These are phyloP conservation scores for Spiraea crenata DNA, from an alignment of 331 rosid species.

Conservation along the genomic window DNA sequence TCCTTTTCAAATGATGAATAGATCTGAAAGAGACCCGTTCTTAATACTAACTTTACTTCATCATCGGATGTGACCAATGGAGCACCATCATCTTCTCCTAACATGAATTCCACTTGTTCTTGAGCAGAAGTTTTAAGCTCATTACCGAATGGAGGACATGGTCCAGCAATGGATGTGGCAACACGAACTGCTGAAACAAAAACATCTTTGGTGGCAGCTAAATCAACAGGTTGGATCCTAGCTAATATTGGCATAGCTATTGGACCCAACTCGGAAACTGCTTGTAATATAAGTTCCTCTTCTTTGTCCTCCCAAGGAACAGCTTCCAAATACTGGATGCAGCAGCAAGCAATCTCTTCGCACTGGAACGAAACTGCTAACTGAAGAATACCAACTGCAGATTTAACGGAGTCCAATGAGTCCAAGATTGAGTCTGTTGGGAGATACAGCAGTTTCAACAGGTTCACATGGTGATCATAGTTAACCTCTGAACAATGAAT, in stretches of 20 bases:
- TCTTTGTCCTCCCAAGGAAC: slow-evolving; percentile 41
- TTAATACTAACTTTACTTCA: slow-evolving; percentile 62
- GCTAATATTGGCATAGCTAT: slow-evolving; percentile 48
- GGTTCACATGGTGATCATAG: slow-evolving; percentile 33
- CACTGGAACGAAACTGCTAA: slow-evolving; percentile 27
- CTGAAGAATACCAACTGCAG: slow-evolving; percentile 29
- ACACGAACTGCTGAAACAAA: slow-evolving; percentile 79
- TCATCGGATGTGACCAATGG: slow-evolving; percentile 54
- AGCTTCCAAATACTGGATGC: slow-evolving; percentile 37
- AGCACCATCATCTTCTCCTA: slow-evolving; percentile 61
- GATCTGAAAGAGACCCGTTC: slow-evolving; percentile 55
- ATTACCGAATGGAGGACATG: slow-evolving; percentile 71
- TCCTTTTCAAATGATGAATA: slow-evolving; percentile 56
- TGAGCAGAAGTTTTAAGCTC: slow-evolving; percentile 83
- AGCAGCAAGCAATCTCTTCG: slow-evolving; percentile 30
- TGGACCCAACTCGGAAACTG: slow-evolving; percentile 29
- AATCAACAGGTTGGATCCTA: slow-evolving; percentile 42
- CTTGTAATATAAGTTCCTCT: slow-evolving; percentile 35
- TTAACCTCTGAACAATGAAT: slow-evolving; percentile 30
- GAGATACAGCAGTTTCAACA: slow-evolving; percentile 30
- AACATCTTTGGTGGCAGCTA: slow-evolving; percentile 60
- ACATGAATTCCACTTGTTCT: slow-evolving; percentile 91
- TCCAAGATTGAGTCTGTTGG: slow-evolving; percentile 26
- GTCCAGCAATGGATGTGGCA: slow-evolving; percentile 66
- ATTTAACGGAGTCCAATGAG: slow-evolving; percentile 30